Conservation (phyloP, 1,139 yeast species). For the Oligophagozyma castellii region DNA sequence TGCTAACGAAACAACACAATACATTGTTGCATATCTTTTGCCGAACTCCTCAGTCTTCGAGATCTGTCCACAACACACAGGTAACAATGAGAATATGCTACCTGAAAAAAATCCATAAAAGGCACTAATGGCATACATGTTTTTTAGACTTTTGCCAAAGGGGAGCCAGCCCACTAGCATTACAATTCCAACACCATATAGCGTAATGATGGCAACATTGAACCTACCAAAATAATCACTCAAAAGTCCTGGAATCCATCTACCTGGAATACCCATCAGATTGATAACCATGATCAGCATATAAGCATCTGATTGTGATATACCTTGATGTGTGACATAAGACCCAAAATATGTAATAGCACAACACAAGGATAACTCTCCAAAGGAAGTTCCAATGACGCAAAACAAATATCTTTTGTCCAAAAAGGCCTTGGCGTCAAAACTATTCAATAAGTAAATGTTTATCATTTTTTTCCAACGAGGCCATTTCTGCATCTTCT, state of each 20-base stretch:
- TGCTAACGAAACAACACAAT: slow-evolving; percentile 48
- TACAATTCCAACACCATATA: slow-evolving; percentile 27
- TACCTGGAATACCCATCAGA: slow-evolving; percentile 36
- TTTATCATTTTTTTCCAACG: slow-evolving; percentile 7
- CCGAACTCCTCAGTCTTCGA: slow-evolving; percentile 55
- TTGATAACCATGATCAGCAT: slow-evolving; percentile 35
- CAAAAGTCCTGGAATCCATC: slow-evolving; percentile 35
- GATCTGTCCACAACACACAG: slow-evolving; percentile 45
- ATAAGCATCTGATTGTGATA: slow-evolving; percentile 31
- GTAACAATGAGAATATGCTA: slow-evolving; percentile 34
- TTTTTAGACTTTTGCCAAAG: slow-evolving; percentile 26
- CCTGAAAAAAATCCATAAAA: slow-evolving; percentile 42
- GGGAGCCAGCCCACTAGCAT: slow-evolving; percentile 38
- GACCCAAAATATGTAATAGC: slow-evolving; percentile 37
- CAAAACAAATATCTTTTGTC: slow-evolving; percentile 29
- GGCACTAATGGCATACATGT: slow-evolving; percentile 34
- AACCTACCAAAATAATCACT: slow-evolving; percentile 40
- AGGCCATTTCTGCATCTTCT: slow-evolving; percentile 4
- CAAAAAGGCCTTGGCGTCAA: slow-evolving; percentile 33
- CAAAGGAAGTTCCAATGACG: slow-evolving; percentile 31
- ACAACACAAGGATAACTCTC: slow-evolving; percentile 31
- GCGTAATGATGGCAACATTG: slow-evolving; percentile 34
- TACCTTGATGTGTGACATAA: slow-evolving; percentile 34
- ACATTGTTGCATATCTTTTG: slow-evolving; percentile 54
- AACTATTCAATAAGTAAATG: slow-evolving; percentile 20